phyloP scores from a whole-genome alignment of 257 asterid species.

The Nicotiana sylvestris region DNA sequence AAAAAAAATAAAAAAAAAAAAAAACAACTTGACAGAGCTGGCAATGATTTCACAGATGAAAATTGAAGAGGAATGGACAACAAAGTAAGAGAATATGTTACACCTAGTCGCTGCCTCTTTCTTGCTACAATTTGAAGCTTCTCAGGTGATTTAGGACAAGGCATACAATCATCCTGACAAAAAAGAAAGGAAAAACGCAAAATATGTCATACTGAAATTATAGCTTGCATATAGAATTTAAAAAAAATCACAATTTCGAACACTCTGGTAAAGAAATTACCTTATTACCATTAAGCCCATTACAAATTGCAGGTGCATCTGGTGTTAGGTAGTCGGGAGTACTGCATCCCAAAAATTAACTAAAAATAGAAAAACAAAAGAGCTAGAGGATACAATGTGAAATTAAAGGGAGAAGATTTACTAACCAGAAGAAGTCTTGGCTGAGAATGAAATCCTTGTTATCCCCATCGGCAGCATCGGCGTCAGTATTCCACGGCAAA shows the following conservation, averaged over 20 bases:
- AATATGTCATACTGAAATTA: not conserved
- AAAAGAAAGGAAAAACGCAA: not conserved
- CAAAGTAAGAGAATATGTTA: not conserved
- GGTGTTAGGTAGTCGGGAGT: constrained; percentile 95
- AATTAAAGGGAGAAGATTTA: not conserved
- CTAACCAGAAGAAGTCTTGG: constrained; percentile 93
- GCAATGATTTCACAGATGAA: not conserved
- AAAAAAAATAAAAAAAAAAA: not conserved
- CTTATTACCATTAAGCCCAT: constrained; percentile 37
- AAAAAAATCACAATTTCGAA: not conserved
- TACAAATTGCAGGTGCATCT: constrained; percentile 47
- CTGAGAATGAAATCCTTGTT: constrained; percentile 80
- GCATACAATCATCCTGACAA: constrained; percentile 47
- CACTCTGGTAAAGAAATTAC: constrained; percentile 12
- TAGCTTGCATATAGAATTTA: not conserved
- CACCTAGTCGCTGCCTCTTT: constrained; percentile 71
- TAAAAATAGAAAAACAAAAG: not conserved
- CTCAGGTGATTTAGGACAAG: constrained; percentile 83
- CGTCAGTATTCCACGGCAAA: constrained; percentile 23
- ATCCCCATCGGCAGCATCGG: constrained; percentile 19
- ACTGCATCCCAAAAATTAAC: constrained; percentile 30
- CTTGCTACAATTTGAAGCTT: constrained; percentile 44
- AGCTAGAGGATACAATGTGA: not conserved
- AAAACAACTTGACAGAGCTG: not conserved
- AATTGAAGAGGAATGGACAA: not conserved